Base-by-base conservation (phyloP, 192 early-diverging fungal genomes). In the Entomortierella lignicola region DNA sequence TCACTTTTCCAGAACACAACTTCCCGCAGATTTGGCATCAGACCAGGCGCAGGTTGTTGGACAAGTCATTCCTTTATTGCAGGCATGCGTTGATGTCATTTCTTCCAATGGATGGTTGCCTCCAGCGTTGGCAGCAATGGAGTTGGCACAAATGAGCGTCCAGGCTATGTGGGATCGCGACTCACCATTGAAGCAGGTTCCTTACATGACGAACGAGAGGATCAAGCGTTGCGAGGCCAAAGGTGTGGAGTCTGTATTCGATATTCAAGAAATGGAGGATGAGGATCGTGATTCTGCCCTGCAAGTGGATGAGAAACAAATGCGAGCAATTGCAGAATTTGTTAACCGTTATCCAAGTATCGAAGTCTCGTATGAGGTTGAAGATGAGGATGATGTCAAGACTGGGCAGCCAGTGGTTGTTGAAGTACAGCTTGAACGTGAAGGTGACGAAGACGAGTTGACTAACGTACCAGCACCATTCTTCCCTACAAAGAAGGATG, bases 141-240 rank as follows among this genome's bases (percentile, higher is more conserved):
- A 99, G 75, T 72, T 99, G 80, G 90, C 93, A 32, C 98, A 99
- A 84, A 99, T 99, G 97, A 84, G 82, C 34, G 96, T 99, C 18
- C 98, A 99, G 82, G 96, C 96, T 0, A 86, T 98, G 53, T 99
- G 97, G 98, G 94, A 99, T 80, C 86, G 89, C 18, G 95, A 97
- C 60, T 94, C 96, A 37, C 91, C 92, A 32, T 82, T 99, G 57
- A 91, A 93, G 60, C 98, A 99, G 84, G 80, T 99, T 13, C 98
- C 98, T 54, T 94, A 93, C 72, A 85, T 99, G 72, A 90, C 86
- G 4, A 41, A 55, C 13, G 89, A 91, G 1, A 63, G 90, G n/a
- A 93, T 97, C 80, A 85, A 90, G 55, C 86, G 89, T 7, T 89
- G 91, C 63, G 88, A 93, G 70, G 82, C 80, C 48, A 72, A 83